Evolutionary conservation across 2,329 filamentous ascomycete species (phyloP).

Genomic region (Microdochium nivale): DNA sequence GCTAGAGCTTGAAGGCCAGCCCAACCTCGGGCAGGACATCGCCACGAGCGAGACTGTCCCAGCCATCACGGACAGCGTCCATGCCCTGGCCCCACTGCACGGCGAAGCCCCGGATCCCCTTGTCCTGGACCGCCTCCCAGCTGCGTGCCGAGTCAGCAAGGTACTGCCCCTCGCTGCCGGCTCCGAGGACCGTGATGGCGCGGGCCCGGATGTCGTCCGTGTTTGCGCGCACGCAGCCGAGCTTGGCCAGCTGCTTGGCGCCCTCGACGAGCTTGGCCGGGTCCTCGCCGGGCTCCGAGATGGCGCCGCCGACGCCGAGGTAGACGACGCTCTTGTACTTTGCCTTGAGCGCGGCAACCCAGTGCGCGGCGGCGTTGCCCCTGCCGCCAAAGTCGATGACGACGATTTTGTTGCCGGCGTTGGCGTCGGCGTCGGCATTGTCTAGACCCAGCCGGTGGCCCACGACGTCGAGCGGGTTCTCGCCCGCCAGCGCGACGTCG

Average conservation of each 20-base stretch:
- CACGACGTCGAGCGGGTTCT: constrained; percentile 7
- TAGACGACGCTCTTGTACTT: constrained; percentile 4
- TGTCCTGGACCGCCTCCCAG: constrained; percentile 10
- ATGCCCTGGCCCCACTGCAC: constrained; percentile 18
- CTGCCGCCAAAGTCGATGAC: constrained; percentile 20
- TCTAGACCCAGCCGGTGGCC: not conserved
- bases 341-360: constrained; percentile 9
- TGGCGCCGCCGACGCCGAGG: constrained; percentile 11
- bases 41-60: constrained; percentile 14
- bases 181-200: constrained; percentile 7
- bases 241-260: not conserved
- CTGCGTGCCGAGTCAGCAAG: constrained; percentile 8
- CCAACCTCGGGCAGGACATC: constrained; percentile 15
- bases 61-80: constrained; percentile 14
- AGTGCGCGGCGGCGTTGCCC: constrained; percentile 8
- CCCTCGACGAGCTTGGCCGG: not conserved
- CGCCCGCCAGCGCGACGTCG: constrained; percentile 8
- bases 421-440: not conserved
- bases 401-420: constrained; percentile 8
- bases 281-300: constrained; percentile 6
- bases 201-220: constrained; percentile 12
- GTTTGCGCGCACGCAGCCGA: constrained; percentile 8
- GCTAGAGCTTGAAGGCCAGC: constrained; percentile 16
- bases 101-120: constrained; percentile 12
- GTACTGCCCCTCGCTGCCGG: constrained; percentile 12